Evolutionary conservation across 116 monocot genomes (phyloP).

Genomic region (Cymodocea nodosa): DNA sequence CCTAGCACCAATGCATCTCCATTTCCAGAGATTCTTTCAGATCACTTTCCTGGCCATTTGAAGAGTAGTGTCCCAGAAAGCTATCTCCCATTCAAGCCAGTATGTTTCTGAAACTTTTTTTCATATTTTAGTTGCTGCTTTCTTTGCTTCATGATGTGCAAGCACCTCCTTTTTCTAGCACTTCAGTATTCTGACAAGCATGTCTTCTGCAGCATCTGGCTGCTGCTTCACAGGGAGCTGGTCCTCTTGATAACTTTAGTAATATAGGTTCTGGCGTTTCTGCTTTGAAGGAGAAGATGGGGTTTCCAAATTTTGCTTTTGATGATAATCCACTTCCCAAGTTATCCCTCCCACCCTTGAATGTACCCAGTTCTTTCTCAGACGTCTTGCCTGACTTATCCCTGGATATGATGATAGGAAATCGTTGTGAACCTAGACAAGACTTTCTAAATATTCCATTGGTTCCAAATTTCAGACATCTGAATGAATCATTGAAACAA

Average conservation of each 20-base stretch:
- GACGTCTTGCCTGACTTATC: slow-evolving; percentile 52
- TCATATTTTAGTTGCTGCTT: not conserved
- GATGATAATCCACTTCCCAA: slow-evolving; percentile 19
- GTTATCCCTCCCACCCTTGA: slow-evolving; percentile 25
- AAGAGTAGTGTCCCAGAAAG: slow-evolving; percentile 40
- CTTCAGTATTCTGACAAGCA: not conserved
- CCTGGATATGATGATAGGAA: slow-evolving; percentile 30
- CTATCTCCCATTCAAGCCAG: slow-evolving; percentile 56
- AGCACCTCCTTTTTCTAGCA: not conserved
- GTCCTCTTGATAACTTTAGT: slow-evolving; percentile 15
- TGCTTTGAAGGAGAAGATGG: slow-evolving; percentile 53
- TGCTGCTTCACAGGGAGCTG: slow-evolving; percentile 18
- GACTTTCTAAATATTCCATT: slow-evolving; percentile 43
- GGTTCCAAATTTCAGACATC: slow-evolving; percentile 41
- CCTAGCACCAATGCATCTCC: slow-evolving; percentile 8
- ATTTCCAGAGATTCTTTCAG: slow-evolving; percentile 21
- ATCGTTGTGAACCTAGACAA: slow-evolving; percentile 11
- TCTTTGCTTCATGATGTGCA: not conserved
- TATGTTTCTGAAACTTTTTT: slow-evolving; percentile 19
- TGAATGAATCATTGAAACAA: slow-evolving; percentile 40
- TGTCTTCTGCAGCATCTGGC: slow-evolving; percentile 5
- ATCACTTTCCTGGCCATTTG: slow-evolving; percentile 24
- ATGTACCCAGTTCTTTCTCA: slow-evolving; percentile 20
- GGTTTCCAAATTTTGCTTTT: slow-evolving; percentile 36
- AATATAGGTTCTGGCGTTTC: slow-evolving; percentile 23